Conservation (phyloP, 495 filamentous ascomycete species). For the Penicillium riverlandense region DNA sequence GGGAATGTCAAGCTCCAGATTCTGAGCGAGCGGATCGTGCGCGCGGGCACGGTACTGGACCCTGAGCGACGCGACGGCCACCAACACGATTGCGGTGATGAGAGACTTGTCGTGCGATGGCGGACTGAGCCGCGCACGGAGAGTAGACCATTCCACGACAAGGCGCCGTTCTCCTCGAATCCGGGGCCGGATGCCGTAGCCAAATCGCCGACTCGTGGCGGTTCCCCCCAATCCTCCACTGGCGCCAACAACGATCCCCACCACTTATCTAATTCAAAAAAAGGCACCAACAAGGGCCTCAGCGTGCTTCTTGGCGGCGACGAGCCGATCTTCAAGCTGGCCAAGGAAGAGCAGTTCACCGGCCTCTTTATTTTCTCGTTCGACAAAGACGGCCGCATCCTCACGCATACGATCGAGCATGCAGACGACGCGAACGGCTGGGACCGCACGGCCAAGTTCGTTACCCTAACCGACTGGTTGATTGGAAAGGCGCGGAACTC, state of each 20-base stretch:
- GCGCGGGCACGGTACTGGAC: slow-evolving; percentile 32
- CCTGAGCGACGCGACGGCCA: slow-evolving; percentile 11
- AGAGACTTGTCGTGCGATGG: slow-evolving; percentile 85
- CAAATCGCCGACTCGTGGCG: too few relatives aligned
- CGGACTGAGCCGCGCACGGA: slow-evolving; percentile 49
- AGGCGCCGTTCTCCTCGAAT: neutral
- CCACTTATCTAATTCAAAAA: slow-evolving; percentile 14
- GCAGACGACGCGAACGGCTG: slow-evolving; percentile 69
- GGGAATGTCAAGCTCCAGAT: slow-evolving; percentile 86
- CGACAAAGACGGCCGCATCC: slow-evolving; percentile 77
- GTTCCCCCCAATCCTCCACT: too few relatives aligned
- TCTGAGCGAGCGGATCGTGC: slow-evolving; percentile 78
- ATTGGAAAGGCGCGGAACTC: slow-evolving; percentile 54
- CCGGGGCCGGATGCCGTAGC: neutral
- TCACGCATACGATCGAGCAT: slow-evolving; percentile 89
- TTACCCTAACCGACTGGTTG: slow-evolving; percentile 84
- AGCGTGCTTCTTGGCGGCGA: slow-evolving; percentile 49
- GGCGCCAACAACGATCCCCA: slow-evolving; percentile 2
- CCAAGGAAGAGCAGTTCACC: slow-evolving; percentile 47
- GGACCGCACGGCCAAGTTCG: slow-evolving; percentile 64
- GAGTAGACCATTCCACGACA: slow-evolving; percentile 16
- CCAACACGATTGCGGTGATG: slow-evolving; percentile 44
- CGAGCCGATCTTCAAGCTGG: slow-evolving; percentile 63
- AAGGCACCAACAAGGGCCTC: slow-evolving; percentile 30
- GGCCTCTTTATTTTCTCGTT: slow-evolving; percentile 95